phyloP scores from a whole-genome alignment of 768 basidiomycete genomes.

The Agrocybe praecox region DNA sequence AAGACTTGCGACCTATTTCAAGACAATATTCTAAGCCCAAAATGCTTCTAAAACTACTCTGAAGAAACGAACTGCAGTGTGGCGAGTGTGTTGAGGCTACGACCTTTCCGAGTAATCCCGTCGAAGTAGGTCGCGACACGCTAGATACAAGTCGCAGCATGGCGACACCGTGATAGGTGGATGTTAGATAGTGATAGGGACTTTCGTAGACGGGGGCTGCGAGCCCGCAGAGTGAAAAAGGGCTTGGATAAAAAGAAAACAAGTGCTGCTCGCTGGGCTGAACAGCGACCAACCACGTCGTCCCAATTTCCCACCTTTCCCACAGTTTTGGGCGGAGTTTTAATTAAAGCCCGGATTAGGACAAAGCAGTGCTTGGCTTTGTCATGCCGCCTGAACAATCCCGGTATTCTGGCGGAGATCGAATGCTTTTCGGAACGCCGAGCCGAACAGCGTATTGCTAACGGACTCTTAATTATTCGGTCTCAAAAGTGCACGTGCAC shows the following conservation, averaged over 20 bases:
- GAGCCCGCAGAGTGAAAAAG: slow-evolving; percentile 31
- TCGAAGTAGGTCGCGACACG: slow-evolving; percentile 60
- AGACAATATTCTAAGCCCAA: slow-evolving; percentile 4
- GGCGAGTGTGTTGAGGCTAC: slow-evolving; percentile 41
- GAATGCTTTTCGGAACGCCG: no score
- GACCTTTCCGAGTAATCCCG: slow-evolving; percentile 72
- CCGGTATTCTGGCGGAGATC: no score
- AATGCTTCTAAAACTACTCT: not conserved
- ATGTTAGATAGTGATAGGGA: slow-evolving; percentile 22
- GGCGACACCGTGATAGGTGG: slow-evolving; percentile 16
- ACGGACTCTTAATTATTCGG: no score
- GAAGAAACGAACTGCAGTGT: slow-evolving; percentile 25
- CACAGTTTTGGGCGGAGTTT: slow-evolving; percentile 34
- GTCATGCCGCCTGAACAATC: no score
- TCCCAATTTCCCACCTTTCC: slow-evolving; percentile 40
- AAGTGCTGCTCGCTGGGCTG: slow-evolving; percentile 43
- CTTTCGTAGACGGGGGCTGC: slow-evolving; percentile 29
- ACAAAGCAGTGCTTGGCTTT: no score
- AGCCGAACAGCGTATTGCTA: no score
- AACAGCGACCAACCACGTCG: slow-evolving; percentile 48
- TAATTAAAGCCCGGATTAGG: slow-evolving; percentile 3
- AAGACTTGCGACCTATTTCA: slow-evolving; percentile 54
- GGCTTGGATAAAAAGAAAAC: slow-evolving; percentile 30
- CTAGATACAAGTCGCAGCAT: slow-evolving; percentile 75
- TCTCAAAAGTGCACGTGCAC: no score